Base-by-base conservation (phyloP, 345 rosid genomes). In the Gossypium arboreum region DNA sequence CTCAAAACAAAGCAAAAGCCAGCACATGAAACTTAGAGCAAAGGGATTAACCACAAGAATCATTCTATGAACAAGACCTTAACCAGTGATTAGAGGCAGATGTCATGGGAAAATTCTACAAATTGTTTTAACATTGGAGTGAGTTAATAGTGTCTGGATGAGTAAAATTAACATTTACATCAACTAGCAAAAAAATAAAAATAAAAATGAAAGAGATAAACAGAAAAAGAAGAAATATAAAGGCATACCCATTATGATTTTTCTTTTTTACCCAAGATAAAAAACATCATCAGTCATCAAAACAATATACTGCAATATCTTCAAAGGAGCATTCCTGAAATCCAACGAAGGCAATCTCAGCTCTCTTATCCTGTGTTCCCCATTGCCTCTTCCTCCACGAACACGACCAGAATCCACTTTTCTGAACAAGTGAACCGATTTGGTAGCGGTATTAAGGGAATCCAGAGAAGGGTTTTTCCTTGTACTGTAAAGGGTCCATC, bases 401-500 rank as follows among this genome's bases (percentile, higher is more conserved):
- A 80, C 83, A 78, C 87, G 82, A 69, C 88, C 85, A 51, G 87
- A 77, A 50, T 88, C 89, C 73, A 87, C 86, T 84, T 88, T 90
- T 85, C 89, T 88, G 57, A 90, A 90, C 83, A 90, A 76, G 78
- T 84, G 86, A 45, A 80, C 80, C 20, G 74, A 77, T 45, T 68
- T 81, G 9, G 74, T 67, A 13, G 75, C 61, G 34, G 6, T 2
- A 41, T 12, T 50, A 43, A 3, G 67, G 7, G 85, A 77, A 73
- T 58, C 79, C 52, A 70, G 43, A 55, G 79, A 74, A 41, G 81
- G 75, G 70, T 75, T 79, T 43, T 75, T 80, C 84, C 84, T 79
- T 70, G 92, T 83, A 81, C 80, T 87, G 86, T 84, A 90, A 16
- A 90, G 77, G 74, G 91, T 81, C 94, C 94, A 88, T 39, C 94